Percentiles rank a stretch among this genome's conserved stretches.
Conservation (phyloP, 495 filamentous ascomycete genomes). For the Talaromyces stipitatus region DNA sequence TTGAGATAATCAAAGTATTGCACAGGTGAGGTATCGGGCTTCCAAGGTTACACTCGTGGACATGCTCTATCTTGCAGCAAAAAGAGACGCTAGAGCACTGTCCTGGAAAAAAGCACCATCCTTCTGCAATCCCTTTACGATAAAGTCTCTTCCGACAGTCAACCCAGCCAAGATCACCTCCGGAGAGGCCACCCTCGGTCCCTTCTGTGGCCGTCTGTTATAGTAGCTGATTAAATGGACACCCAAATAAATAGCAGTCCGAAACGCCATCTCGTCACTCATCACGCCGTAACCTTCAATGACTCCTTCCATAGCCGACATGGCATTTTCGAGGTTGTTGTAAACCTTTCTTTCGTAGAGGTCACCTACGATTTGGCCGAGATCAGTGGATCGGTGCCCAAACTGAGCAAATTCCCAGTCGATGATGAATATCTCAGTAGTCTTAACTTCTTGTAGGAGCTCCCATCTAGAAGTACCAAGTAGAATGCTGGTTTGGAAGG, state of each 20-base stretch:
- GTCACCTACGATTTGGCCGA: slow-evolving; percentile 53
- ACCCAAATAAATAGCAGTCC: slow-evolving; percentile 44
- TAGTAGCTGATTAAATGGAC: slow-evolving; percentile 40
- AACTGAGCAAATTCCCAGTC: slow-evolving; percentile 52
- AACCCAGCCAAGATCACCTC: slow-evolving; percentile 44
- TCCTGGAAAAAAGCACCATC: slow-evolving; percentile 43
- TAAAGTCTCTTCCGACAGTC: slow-evolving; percentile 41
- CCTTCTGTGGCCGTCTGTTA: slow-evolving; percentile 16
- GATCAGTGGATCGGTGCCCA: slow-evolving; percentile 38
- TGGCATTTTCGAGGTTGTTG: slow-evolving; percentile 36
- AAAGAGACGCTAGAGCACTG: slow-evolving; percentile 38
- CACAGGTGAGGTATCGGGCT: too few relatives aligned
- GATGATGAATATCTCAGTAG: slow-evolving; percentile 30
- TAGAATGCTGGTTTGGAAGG: slow-evolving; percentile 16
- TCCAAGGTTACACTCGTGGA: too few relatives aligned
- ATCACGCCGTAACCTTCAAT: slow-evolving; percentile 39
- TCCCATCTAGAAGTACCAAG: neutral
- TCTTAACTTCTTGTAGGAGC: neutral
- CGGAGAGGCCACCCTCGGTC: slow-evolving; percentile 41
- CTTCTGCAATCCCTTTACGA: slow-evolving; percentile 46
- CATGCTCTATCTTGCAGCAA: slow-evolving; percentile 14
- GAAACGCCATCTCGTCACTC: slow-evolving; percentile 39
- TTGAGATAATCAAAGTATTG: too few relatives aligned
- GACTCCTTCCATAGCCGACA: slow-evolving; percentile 44
- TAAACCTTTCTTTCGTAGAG: slow-evolving; percentile 46